Base-by-base conservation (phyloP, 2,329 filamentous ascomycete species). In the Didymella pinodella region DNA sequence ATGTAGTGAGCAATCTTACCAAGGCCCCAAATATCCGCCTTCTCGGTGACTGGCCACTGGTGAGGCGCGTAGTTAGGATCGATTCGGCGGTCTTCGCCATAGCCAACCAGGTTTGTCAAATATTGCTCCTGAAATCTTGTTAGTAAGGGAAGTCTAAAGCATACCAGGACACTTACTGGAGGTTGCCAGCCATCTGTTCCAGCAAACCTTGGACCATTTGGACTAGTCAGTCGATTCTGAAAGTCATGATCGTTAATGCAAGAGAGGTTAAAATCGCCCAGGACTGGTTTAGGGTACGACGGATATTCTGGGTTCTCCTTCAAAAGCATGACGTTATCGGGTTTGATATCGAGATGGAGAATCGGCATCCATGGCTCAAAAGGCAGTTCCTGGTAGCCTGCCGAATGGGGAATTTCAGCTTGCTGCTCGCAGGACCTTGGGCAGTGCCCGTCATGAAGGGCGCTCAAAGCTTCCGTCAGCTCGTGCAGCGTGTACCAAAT, bases 1-100 rank as follows among this genome's bases (percentile, higher is more conserved):
- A 47, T 47, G n/a, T 47, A 2, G 44, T 47, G 29, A 18, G 44
- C 29, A n/a, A 47, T 47, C 14, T 32, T 29, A 22, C 44, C 44
- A 22, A 47, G n/a, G 10, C 28, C 44, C 44, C 44, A 47, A 8
- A 31, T 46, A 20, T 46, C 43, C 16, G 43, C 28, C n/a, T 46
- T 46, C 26, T 31, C 43, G 12, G 4, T 20, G 6, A 46, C 26
- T 25, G 43, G 43, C 43, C 43, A 46, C 16, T 46, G 43, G 20
- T 46, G n/a, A n/a, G 43, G 43, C 16, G 11, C 26, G 10, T 46
- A 31, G 0, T 31, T n/a, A 29, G 41, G 41, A 29, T 46, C 12
- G 28, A 46, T 28, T 26, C 25, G 40, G 11, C 10, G 4, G 10
- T n/a, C n/a, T 4, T n/a, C 4, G 26, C 43, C 43, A 18, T 46